phyloP scores from a whole-genome alignment of 495 filamentous ascomycete genomes.

The Parathielavia appendiculata region DNA sequence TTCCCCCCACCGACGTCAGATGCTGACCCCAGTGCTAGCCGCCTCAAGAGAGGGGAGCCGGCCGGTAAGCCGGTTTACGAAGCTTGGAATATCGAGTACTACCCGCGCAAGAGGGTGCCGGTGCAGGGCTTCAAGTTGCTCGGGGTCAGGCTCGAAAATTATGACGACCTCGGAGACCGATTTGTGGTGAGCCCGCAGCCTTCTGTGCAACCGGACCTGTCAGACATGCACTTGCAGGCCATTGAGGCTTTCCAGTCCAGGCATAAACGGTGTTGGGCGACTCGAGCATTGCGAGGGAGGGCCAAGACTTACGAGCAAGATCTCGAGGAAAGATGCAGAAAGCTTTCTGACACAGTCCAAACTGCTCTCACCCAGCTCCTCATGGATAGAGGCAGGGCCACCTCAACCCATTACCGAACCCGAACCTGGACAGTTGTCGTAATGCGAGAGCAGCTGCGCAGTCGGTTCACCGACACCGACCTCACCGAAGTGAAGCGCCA shows the following conservation, averaged over 20 bases:
- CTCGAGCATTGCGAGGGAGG: conserved; percentile 15
- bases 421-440: conserved; percentile 27
- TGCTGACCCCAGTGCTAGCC: conserved; percentile 5
- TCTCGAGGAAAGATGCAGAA: conserved; percentile 22
- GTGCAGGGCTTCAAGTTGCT: conserved; percentile 7
- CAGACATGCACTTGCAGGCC: conserved; percentile 18
- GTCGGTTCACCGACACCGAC: conserved; percentile 19
- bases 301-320: conserved; percentile 27
- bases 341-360: conserved; percentile 13
- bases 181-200: conserved; percentile 1
- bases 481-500: conserved; percentile 21
- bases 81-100: conserved; percentile 16
- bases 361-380: conserved; percentile 18
- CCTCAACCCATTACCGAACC: conserved; percentile 21
- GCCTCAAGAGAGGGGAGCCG: conserved; percentile 2
- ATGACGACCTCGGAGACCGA: not conserved
- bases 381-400: conserved; percentile 2
- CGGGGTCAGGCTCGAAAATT: conserved; percentile 6
- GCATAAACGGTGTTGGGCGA: conserved; percentile 19
- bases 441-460: conserved; percentile 13
- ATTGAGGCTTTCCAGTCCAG: conserved; percentile 20
- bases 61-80: conserved; percentile 9
- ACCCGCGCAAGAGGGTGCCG: not conserved
- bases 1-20: not conserved
- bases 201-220: conserved; percentile 19